phyloP scores from a whole-genome alignment of 495 filamentous ascomycete genomes.

The Penicillium psychrofluorescens region DNA sequence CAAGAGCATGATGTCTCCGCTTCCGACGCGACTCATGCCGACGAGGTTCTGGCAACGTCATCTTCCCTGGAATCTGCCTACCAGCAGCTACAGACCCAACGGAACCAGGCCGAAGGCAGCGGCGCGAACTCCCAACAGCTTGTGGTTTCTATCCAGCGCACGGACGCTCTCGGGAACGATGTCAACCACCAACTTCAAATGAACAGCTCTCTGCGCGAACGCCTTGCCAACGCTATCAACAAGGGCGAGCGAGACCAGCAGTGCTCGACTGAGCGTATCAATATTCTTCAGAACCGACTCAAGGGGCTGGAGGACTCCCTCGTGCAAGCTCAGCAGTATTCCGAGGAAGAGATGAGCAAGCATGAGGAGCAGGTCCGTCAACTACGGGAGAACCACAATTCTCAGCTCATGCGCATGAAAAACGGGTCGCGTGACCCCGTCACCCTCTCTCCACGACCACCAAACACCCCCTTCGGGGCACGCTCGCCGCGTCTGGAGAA shows the following conservation, averaged over 20 bases:
- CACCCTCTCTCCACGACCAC: slow-evolving; percentile 41
- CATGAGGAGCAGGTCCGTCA: slow-evolving; percentile 80
- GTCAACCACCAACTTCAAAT: slow-evolving; percentile 70
- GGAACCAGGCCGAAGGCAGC: slow-evolving; percentile 57
- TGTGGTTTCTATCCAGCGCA: slow-evolving; percentile 60
- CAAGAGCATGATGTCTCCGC: slow-evolving; percentile 81
- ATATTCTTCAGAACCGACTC: slow-evolving; percentile 70
- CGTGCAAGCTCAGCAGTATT: slow-evolving; percentile 72
- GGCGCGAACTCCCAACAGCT: slow-evolving; percentile 62
- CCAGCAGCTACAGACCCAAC: slow-evolving; percentile 70
- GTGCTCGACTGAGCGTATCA: slow-evolving; percentile 71
- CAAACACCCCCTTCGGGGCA: slow-evolving; percentile 53
- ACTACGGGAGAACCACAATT: slow-evolving; percentile 69
- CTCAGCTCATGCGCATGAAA: slow-evolving; percentile 71
- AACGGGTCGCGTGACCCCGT: slow-evolving; percentile 38
- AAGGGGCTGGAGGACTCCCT: slow-evolving; percentile 78
- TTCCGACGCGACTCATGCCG: slow-evolving; percentile 36
- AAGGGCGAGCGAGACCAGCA: slow-evolving; percentile 83
- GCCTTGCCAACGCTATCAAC: slow-evolving; percentile 78
- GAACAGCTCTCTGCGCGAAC: slow-evolving; percentile 65
- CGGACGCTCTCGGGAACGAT: slow-evolving; percentile 67
- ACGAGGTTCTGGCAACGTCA: slow-evolving; percentile 52
- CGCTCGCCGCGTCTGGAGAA: slow-evolving; percentile 52
- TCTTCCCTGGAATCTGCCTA: slow-evolving; percentile 74
- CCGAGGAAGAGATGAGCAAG: slow-evolving; percentile 71